phyloP scores from a whole-genome alignment of 768 basidiomycete genomes.

The Lyophyllum semitale region DNA sequence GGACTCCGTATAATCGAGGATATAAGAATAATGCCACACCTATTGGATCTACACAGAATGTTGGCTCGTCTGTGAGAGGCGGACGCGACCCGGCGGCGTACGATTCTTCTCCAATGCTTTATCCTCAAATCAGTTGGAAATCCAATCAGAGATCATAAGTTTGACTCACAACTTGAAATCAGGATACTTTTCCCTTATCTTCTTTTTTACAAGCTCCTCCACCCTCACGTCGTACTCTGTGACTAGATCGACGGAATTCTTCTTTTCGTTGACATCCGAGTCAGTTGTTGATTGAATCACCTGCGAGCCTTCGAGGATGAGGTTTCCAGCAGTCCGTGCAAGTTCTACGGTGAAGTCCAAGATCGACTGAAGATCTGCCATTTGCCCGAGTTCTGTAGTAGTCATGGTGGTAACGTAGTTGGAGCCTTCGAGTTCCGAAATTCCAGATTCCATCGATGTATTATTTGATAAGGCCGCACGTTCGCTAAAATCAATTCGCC shows the following conservation, averaged over 20 bases:
- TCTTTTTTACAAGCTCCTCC: slow-evolving; percentile 78
- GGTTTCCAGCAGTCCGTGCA: slow-evolving; percentile 70
- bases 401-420: slow-evolving; percentile 31
- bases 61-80: slow-evolving; percentile 82
- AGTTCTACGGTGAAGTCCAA: slow-evolving; percentile 71
- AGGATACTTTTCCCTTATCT: slow-evolving; percentile 69
- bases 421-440: not conserved
- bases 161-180: slow-evolving; percentile 76
- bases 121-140: slow-evolving; percentile 1
- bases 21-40: slow-evolving; percentile 42
- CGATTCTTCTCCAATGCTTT: slow-evolving; percentile 92
- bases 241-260: slow-evolving; percentile 92
- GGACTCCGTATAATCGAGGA: not conserved
- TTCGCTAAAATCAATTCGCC: not conserved
- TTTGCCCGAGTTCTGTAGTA: slow-evolving; percentile 40
- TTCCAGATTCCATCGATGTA: not conserved
- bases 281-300: slow-evolving; percentile 62
- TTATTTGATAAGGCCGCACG: not conserved
- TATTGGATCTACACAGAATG: slow-evolving; percentile 96
- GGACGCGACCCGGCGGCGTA: slow-evolving; percentile 74
- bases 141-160: not conserved
- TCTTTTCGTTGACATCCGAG: slow-evolving; percentile 75
- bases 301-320: slow-evolving; percentile 77
- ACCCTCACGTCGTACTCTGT: slow-evolving; percentile 94
- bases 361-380: slow-evolving; percentile 54